These are phyloP conservation scores for Venturia asperata DNA, from an alignment of 2,329 filamentous ascomycete species.

Conservation along the genomic window DNA sequence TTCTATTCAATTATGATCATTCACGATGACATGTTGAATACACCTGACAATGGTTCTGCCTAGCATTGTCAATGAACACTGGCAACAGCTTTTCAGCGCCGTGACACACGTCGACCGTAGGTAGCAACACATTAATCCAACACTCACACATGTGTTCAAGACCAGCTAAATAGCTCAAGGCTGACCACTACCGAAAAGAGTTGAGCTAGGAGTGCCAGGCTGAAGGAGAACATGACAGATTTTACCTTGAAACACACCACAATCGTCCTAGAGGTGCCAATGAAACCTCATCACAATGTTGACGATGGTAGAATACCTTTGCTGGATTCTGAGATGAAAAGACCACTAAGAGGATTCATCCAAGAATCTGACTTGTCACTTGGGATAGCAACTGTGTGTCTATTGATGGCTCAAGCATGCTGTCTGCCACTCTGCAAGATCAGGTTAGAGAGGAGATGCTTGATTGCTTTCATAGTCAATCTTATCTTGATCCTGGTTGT, in stretches of 20 bases:
- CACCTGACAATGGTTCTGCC: neutral
- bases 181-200: neutral
- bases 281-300: neutral
- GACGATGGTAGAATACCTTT: neutral
- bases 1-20: neutral
- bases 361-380: neutral
- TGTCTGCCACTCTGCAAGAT: neutral
- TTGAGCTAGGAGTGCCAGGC: neutral
- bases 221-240: neutral
- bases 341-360: neutral
- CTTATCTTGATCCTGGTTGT: neutral
- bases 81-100: neutral
- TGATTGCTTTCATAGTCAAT: neutral
- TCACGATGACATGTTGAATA: neutral
- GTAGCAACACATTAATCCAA: neutral
- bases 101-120: neutral
- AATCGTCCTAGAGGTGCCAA: too few species aligned
- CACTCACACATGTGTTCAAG: neutral
- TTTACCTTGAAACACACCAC: neutral
- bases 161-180: neutral
- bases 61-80: neutral
- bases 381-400: neutral
- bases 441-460: neutral
- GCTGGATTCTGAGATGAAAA: neutral
- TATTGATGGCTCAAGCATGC: neutral